A percentile compares a stretch with the other conserved stretches of the same genome.
These are phyloP conservation scores for Chenopodium berlandieri DNA, from an alignment of 148 eudicot genomes.

Conservation along the genomic window DNA sequence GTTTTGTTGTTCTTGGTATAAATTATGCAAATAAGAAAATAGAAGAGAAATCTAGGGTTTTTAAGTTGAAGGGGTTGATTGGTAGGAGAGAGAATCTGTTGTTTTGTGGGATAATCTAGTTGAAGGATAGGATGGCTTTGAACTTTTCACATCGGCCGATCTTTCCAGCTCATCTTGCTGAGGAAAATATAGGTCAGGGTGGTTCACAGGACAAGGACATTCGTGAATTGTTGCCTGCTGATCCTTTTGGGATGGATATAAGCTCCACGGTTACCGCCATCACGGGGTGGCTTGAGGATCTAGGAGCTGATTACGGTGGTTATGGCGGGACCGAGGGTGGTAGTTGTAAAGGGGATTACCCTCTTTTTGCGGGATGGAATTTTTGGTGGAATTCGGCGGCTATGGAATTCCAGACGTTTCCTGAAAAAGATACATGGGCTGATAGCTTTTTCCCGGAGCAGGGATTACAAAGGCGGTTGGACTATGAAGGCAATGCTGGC, in stretches of 20 bases:
- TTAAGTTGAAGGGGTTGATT: constrained; percentile 6
- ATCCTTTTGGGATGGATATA: constrained; percentile 93
- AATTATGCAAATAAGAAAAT: constrained; percentile 19
- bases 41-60: constrained; percentile 9
- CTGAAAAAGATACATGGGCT: constrained; percentile 18
- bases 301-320: constrained; percentile 52
- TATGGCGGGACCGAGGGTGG: constrained; percentile 33
- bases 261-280: constrained; percentile 72
- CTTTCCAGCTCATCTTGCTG: constrained; percentile 51
- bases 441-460: constrained; percentile 16
- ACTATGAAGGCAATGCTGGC: constrained; percentile 20
- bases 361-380: constrained; percentile 53
- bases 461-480: constrained; percentile 19
- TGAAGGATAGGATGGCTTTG: constrained; percentile 48
- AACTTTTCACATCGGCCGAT: constrained; percentile 70
- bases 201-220: constrained; percentile 52
- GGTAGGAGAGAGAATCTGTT: constrained; percentile 24
- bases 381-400: constrained; percentile 49
- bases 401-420: constrained; percentile 44
- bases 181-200: constrained; percentile 50
- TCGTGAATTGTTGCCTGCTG: constrained; percentile 76
- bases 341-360: constrained; percentile 34
- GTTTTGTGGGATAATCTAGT: constrained; percentile 12
- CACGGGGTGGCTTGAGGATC: constrained; percentile 69
- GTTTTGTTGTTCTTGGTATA: background rate